Evolutionary conservation across 495 filamentous ascomycete genomes (phyloP).

Genomic region (Cudoniella acicularis): DNA sequence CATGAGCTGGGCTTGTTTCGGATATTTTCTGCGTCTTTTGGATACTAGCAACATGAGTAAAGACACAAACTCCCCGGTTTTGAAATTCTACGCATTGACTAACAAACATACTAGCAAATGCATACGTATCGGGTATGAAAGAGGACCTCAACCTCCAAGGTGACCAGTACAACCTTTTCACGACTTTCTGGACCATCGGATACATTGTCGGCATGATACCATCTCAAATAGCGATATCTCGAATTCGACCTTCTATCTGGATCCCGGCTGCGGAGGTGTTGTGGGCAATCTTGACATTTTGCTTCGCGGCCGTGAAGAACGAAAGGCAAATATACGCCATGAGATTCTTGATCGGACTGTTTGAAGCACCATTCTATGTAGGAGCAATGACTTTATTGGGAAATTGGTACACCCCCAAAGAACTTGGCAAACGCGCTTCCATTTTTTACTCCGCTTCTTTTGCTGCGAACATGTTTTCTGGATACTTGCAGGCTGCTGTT

Average conservation of each 20-base stretch:
- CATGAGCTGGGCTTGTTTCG: conserved; percentile 48
- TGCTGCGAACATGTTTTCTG: conserved; percentile 42
- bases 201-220: conserved; percentile 58
- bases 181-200: conserved; percentile 58
- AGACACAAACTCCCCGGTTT: too few species aligned
- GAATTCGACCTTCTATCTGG: conserved; percentile 54
- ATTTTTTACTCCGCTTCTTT: conserved; percentile 30
- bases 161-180: conserved; percentile 48
- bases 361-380: conserved; percentile 26
- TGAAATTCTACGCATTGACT: too few species aligned
- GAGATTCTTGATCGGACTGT: conserved; percentile 51
- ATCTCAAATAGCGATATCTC: conserved; percentile 55
- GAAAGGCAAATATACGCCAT: conserved; percentile 51
- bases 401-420: conserved; percentile 40
- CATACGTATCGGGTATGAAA: conserved; percentile 56
- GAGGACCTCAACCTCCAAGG: conserved; percentile 56
- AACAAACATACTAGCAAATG: too few species aligned
- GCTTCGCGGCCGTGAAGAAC: conserved; percentile 41
- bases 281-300: conserved; percentile 53
- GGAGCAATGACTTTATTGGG: conserved; percentile 48
- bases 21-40: conserved; percentile 57
- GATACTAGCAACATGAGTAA: conserved; percentile 58
- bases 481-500: conserved; percentile 52
- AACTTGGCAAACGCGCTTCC: conserved; percentile 34
- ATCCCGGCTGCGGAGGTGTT: conserved; percentile 53